Evolutionary conservation across 1,139 yeast genomes (phyloP), one percentile per base, ranked within the genome.

Genomic region (Lodderomyces pseudojiufengensis): DNA sequence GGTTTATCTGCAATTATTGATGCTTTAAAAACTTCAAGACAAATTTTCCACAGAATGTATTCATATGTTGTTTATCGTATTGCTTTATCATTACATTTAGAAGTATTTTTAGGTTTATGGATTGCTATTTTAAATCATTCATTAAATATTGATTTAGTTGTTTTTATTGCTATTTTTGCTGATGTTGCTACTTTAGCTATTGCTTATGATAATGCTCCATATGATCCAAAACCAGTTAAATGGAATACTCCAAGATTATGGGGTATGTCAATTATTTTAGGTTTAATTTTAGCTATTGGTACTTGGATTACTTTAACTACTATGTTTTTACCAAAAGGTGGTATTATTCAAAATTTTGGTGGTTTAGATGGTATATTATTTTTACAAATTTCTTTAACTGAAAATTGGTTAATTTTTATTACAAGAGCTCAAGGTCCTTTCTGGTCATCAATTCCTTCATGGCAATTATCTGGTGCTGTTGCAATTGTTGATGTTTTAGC

Each of bases 1-100:
- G 95, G 95, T 84, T 78, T 86, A 65, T 84, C 94, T 74, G 95
- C 95, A 55, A 84, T 84, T 59, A 83, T 86, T 70, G 95, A 86
- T 74, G 95, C 95, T 60, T 76, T 86, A 68, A 85, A 86, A 80
- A 84, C 94, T 52, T 85, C 95, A 49, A 78, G 95, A 76, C 95
- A 85, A 73, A 86, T 86, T 83, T 86, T 86, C 95, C 95, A 86
- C 90, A 82, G 95, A 79, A 86, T 86, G 95, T 84, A 86, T 78
- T 79, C 95, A 58, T 86, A 86, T 70, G 95, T 86, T 73, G 95
- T 84, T 61, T 86, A 86, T 88, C 87, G 95, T 77, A 86, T 86
- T 65, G 95, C 95, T 65, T 74, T 86, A 64, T 85, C 95, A 46
- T 76, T 86, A 65, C 95, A 86, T 71, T 82, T 86, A 78, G 95